These are phyloP conservation scores for Eremothecium sinecaudum DNA, from an alignment of 1,139 yeast genomes.

Conservation along the genomic window DNA sequence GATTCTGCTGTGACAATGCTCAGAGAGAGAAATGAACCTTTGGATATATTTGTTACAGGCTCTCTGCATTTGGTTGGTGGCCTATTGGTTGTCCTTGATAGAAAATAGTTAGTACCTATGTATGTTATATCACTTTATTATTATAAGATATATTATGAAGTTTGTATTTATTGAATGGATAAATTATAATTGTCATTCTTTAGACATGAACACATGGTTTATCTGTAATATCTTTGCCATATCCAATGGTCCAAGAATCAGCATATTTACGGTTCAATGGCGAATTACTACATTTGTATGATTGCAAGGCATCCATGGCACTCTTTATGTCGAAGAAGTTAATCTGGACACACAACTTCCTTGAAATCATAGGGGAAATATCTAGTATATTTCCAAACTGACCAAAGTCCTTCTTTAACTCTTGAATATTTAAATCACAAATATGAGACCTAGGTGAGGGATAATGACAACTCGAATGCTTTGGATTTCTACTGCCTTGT, in stretches of 20 bases:
- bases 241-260: conserved; percentile 54
- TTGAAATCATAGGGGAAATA: conserved; percentile 56
- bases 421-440: conserved; percentile 34
- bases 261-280: conserved; percentile 39
- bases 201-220: conserved; percentile 35
- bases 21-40: conserved; percentile 32
- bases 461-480: conserved; percentile 21
- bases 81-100: conserved; percentile 70
- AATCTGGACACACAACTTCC: conserved; percentile 52
- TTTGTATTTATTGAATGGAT: conserved; percentile 3
- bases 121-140: conserved; percentile 4
- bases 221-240: conserved; percentile 62
- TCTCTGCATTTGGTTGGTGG: conserved; percentile 94
- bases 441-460: conserved; percentile 31
- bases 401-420: conserved; percentile 43
- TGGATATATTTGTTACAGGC: conserved; percentile 87
- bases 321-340: conserved; percentile 53
- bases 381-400: conserved; percentile 56
- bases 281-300: conserved; percentile 32
- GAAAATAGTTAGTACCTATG: conserved; percentile 8
- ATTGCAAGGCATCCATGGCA: conserved; percentile 55
- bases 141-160: conserved; percentile 1
- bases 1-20: conserved; percentile 60
- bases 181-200: conserved; percentile 3
- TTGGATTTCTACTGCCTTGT: conserved; percentile 11